Percentiles rank a stretch among this genome's conserved stretches.
Evolutionary conservation across 176 grass and related monocot genomes (phyloP).

Genomic region (Rhynchospora tenuis): DNA sequence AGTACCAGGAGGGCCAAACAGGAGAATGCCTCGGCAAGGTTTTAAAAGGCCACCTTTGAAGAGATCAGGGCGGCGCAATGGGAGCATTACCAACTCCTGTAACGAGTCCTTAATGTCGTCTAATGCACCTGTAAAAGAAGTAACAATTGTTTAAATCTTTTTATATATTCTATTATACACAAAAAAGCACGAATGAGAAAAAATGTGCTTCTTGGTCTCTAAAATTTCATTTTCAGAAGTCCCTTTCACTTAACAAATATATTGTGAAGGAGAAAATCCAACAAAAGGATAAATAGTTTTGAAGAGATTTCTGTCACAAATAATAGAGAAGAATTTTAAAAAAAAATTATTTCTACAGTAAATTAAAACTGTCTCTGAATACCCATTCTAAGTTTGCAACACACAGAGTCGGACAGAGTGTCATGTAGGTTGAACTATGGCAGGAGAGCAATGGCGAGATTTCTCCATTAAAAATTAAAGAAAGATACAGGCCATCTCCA

Average conservation of each 20-base stretch:
- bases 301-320: neutral
- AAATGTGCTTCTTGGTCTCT: neutral
- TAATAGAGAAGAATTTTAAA: neutral
- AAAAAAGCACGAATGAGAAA: neutral
- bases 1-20: conserved; percentile 93
- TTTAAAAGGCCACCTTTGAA: conserved; percentile 94
- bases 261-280: conserved; percentile 1
- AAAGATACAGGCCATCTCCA: neutral
- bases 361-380: neutral
- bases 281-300: neutral
- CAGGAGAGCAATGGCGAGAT: neutral
- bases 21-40: conserved; percentile 79
- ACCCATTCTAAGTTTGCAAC: neutral
- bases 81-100: conserved; percentile 97
- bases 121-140: conserved; percentile 39
- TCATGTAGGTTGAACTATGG: neutral
- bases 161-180: neutral
- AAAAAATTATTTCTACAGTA: neutral
- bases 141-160: neutral
- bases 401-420: neutral
- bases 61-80: conserved; percentile 79
- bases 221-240: neutral
- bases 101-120: conserved; percentile 95
- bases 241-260: neutral
- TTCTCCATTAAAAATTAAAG: neutral